These are phyloP conservation scores for Trametes sp. DNA, from an alignment of 1,284 basidiomycete species.

Conservation along the genomic window DNA sequence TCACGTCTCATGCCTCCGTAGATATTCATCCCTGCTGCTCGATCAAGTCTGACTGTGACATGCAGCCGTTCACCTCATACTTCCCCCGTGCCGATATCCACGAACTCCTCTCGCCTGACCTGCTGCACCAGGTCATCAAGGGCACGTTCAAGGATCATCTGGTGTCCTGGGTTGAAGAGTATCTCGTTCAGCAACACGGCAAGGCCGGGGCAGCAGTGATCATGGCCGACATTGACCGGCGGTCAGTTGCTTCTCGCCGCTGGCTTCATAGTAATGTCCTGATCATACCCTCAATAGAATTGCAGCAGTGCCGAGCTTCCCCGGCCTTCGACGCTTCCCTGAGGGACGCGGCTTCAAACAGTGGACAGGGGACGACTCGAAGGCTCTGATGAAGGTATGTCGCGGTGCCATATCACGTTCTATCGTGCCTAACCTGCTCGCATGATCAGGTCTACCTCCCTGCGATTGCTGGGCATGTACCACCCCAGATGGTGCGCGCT, in stretches of 20 bases:
- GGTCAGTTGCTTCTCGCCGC: constrained; percentile 11
- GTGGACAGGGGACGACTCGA: constrained; percentile 38
- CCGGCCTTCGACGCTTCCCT: constrained; percentile 28
- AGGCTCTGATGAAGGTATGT: constrained; percentile 36
- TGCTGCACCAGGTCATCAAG: constrained; percentile 17
- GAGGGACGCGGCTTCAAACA: constrained; percentile 15
- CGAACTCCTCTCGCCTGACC: constrained; percentile 14
- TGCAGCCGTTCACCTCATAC: constrained; percentile 12
- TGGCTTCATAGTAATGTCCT: background rate
- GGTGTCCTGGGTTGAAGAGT: constrained; percentile 22
- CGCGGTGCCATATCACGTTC: too few species aligned
- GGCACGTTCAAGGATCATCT: constrained; percentile 28
- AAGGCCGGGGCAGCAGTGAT: constrained; percentile 2
- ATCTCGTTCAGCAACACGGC: constrained; percentile 1
- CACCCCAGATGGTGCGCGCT: constrained; percentile 17
- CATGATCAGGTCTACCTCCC: constrained; percentile 17
- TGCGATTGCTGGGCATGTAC: constrained; percentile 29
- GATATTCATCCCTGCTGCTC: background rate
- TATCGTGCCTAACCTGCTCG: too few species aligned
- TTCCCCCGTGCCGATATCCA: constrained; percentile 22
- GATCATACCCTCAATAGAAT: constrained; percentile 3
- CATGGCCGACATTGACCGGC: constrained; percentile 33
- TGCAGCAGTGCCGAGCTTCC: constrained; percentile 24
- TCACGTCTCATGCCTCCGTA: background rate
- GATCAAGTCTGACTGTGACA: background rate